These are phyloP conservation scores for Euphorbia corollata DNA, from an alignment of 441 rosid genomes.

Conservation along the genomic window DNA sequence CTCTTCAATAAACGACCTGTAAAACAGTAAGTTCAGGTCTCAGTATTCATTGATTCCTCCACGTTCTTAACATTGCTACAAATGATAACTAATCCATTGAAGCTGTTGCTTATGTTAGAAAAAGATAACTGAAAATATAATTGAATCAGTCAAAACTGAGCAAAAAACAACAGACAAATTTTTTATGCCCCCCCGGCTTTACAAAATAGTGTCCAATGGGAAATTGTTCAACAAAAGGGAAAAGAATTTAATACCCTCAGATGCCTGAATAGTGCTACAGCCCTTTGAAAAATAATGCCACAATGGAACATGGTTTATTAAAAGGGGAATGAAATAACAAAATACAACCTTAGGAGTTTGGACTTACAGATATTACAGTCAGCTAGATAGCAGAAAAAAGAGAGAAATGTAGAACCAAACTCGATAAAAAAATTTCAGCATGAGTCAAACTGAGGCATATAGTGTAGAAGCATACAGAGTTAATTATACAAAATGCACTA, in stretches of 20 bases:
- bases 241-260: background rate
- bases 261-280: background rate
- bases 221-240: background rate
- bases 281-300: background rate
- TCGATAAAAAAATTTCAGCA: background rate
- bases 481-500: background rate
- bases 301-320: background rate
- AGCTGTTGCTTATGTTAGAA: background rate
- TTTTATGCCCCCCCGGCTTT: no score
- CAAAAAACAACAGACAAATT: background rate
- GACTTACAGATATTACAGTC: background rate
- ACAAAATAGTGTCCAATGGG: background rate
- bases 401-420: background rate
- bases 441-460: conserved; percentile 1
- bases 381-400: background rate
- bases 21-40: conserved; percentile 19
- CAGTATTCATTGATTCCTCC: background rate
- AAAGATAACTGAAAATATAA: background rate
- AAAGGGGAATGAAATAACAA: background rate
- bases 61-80: background rate
- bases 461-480: background rate
- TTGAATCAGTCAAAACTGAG: background rate
- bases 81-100: background rate
- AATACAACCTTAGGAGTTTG: background rate
- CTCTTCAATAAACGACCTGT: conserved; percentile 92